Conservation (phyloP, 2,329 filamentous ascomycete genomes). For the Cordyceps farinosa region DNA sequence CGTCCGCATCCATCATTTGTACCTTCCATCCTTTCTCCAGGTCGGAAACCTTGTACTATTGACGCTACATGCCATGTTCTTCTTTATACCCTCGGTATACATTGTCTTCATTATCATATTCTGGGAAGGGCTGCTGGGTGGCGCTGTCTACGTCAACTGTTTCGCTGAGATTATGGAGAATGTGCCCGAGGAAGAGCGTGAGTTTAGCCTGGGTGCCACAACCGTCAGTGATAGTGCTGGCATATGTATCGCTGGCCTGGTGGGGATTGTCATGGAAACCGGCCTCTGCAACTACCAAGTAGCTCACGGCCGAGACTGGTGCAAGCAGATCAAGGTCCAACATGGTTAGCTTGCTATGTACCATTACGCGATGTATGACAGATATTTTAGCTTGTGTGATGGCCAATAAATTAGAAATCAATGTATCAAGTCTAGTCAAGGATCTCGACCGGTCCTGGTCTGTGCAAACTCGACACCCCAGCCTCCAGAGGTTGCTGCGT, state of each 20-base stretch:
- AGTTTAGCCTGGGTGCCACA: slow-evolving; percentile 87
- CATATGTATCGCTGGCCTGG: slow-evolving; percentile 81
- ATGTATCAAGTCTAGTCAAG: background rate
- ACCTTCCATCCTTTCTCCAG: slow-evolving; percentile 79
- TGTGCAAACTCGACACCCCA: background rate
- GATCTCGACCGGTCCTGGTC: background rate
- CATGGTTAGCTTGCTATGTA: slow-evolving; percentile 4
- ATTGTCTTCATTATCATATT: slow-evolving; percentile 82
- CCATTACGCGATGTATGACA: background rate
- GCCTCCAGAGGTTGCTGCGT: background rate
- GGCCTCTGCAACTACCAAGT: slow-evolving; percentile 83
- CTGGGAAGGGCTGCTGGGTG: slow-evolving; percentile 91
- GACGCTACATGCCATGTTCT: slow-evolving; percentile 69
- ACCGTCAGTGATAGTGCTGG: slow-evolving; percentile 90
- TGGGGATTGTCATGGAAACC: slow-evolving; percentile 80
- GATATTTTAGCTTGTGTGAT: background rate
- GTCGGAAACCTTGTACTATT: slow-evolving; percentile 72
- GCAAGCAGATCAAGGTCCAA: slow-evolving; percentile 51
- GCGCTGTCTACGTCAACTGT: slow-evolving; percentile 90
- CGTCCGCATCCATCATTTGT: slow-evolving; percentile 74
- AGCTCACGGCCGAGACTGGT: slow-evolving; percentile 71
- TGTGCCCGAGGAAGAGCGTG: slow-evolving; percentile 71
- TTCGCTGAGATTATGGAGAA: slow-evolving; percentile 92
- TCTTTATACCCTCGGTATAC: slow-evolving; percentile 82
- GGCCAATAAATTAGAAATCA: background rate